Conservation (phyloP, 2,329 filamentous ascomycete genomes). For the Fusarium xyrophilum region DNA sequence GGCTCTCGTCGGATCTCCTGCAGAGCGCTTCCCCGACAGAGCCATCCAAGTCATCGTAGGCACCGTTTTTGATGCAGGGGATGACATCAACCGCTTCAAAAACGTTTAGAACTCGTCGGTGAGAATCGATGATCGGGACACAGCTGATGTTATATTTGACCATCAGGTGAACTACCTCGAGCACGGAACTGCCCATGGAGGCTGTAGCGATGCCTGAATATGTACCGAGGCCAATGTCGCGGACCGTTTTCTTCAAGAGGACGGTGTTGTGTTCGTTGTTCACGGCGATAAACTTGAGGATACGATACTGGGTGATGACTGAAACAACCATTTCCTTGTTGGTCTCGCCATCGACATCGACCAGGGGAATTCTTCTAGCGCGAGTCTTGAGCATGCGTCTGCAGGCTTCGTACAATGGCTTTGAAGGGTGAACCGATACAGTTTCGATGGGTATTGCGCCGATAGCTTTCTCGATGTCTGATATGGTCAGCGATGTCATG, state of each 20-base stretch:
- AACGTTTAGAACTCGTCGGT: conserved; percentile 83
- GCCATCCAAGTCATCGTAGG: conserved; percentile 87
- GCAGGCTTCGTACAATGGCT: conserved; percentile 93
- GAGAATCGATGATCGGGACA: conserved; percentile 86
- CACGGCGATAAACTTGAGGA: conserved; percentile 97
- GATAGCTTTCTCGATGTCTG: conserved; percentile 95
- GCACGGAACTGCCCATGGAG: conserved; percentile 86
- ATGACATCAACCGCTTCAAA: conserved; percentile 99
- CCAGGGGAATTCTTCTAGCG: conserved; percentile 89
- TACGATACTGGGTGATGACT: conserved; percentile 97
- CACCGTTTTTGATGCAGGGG: conserved; percentile 89
- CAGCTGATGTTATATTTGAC: conserved; percentile 94
- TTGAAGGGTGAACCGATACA: conserved; percentile 90
- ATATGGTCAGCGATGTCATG: conserved; percentile 28
- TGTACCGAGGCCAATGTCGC: conserved; percentile 84
- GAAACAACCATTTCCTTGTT: conserved; percentile 91
- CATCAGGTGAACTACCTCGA: conserved; percentile 93
- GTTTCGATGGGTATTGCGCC: conserved; percentile 91
- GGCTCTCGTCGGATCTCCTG: conserved; percentile 87
- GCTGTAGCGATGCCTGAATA: conserved; percentile 83
- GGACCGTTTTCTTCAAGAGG: conserved; percentile 83
- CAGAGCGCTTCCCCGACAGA: conserved; percentile 88
- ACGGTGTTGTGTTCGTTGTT: conserved; percentile 87
- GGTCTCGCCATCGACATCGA: conserved; percentile 94
- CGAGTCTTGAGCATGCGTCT: conserved; percentile 92